These are phyloP conservation scores for Aspergillus sojae DNA, from an alignment of 2,329 filamentous ascomycete genomes.

Conservation along the genomic window DNA sequence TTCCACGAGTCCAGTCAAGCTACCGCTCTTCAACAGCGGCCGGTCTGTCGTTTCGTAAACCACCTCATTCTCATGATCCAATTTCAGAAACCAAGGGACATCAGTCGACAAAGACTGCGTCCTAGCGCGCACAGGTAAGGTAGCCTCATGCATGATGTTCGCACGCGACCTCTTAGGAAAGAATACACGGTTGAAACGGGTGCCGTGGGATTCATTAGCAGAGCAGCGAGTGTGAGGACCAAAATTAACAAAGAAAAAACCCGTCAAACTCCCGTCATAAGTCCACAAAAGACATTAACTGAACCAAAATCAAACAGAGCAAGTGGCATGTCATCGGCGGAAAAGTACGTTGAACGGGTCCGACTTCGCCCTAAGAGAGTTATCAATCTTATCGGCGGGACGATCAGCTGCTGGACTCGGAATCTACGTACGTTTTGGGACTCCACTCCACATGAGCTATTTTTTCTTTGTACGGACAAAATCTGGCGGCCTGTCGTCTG, in stretches of 20 bases:
- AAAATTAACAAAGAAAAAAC: neutral
- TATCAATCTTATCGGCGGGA: slow-evolving; percentile 15
- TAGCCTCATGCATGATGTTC: neutral
- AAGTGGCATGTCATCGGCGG: slow-evolving; percentile 2
- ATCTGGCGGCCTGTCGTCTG: neutral
- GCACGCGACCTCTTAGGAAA: neutral
- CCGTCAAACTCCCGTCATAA: neutral
- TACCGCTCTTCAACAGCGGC: slow-evolving; percentile 54
- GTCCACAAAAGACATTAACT: neutral
- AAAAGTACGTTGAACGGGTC: neutral
- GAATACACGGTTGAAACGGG: neutral
- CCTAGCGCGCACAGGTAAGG: neutral
- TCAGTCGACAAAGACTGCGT: neutral
- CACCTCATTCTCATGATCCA: slow-evolving; percentile 15
- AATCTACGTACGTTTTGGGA: neutral
- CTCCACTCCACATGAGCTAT: slow-evolving; percentile 2
- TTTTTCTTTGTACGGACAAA: neutral
- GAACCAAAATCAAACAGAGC: neutral
- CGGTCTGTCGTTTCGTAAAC: slow-evolving; percentile 12
- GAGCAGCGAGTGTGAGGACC: too few species aligned
- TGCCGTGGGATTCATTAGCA: neutral
- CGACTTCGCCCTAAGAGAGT: slow-evolving; percentile 8
- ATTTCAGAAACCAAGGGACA: slow-evolving; percentile 5
- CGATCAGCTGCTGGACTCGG: neutral
- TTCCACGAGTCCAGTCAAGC: slow-evolving; percentile 82